Conservation (phyloP, 441 rosid species). For the Arabidopsis hybrid region DNA sequence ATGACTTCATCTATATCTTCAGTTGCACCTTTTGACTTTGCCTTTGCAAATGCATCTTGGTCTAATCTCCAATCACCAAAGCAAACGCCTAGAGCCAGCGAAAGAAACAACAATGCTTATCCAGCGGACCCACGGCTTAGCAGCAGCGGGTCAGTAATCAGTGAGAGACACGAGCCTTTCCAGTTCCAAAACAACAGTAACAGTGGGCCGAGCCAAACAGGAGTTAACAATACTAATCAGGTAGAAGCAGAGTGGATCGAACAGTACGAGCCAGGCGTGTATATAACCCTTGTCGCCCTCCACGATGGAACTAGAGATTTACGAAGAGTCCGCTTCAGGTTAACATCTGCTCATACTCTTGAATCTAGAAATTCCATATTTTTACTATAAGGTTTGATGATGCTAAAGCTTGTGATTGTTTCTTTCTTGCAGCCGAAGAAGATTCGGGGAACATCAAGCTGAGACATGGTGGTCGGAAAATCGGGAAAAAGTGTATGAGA, state of each 20-base stretch:
- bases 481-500: constrained; percentile 86
- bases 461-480: constrained; percentile 99
- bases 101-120: constrained; percentile 54
- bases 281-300: constrained; percentile 85
- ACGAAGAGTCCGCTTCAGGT: constrained; percentile 99
- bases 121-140: constrained; percentile 49
- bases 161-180: constrained; percentile 60
- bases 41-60: constrained; percentile 55
- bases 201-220: constrained; percentile 53
- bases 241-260: constrained; percentile 98
- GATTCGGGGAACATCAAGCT: constrained; percentile 96
- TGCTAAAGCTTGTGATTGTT: constrained; percentile 11
- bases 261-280: constrained; percentile 96
- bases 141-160: constrained; percentile 54
- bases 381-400: constrained; percentile 6
- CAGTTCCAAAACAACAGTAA: constrained; percentile 60
- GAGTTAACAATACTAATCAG: constrained; percentile 48
- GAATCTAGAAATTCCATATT: neutral
- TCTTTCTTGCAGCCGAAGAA: constrained; percentile 73
- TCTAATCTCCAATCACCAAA: constrained; percentile 51
- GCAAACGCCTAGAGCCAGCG: constrained; percentile 52
- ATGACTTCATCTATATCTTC: constrained; percentile 61
- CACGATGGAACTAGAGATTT: constrained; percentile 96
- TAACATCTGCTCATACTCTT: constrained; percentile 20
- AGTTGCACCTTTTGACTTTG: constrained; percentile 52